Evolutionary conservation across 169 alveolate genomes (phyloP).

Genomic region (Theileria annulata): DNA sequence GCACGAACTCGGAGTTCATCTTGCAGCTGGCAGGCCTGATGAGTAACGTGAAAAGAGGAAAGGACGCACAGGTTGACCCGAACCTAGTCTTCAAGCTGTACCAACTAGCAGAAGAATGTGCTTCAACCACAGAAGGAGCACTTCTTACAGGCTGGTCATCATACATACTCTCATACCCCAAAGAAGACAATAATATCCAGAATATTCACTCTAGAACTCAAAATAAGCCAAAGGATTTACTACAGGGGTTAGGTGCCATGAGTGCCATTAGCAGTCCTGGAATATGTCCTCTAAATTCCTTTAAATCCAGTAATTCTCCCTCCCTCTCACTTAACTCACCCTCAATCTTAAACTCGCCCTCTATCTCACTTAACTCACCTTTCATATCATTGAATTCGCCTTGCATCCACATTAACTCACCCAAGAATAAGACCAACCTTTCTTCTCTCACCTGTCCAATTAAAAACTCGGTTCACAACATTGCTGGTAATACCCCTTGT

Average conservation of each 20-base stretch:
- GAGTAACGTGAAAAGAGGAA: conserved; percentile 18
- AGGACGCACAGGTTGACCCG: conserved; percentile 20
- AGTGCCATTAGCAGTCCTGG: not conserved
- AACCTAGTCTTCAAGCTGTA: conserved; percentile 18
- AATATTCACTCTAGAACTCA: not conserved
- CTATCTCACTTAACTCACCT: not conserved
- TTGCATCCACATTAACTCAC: not conserved
- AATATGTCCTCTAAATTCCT: not conserved
- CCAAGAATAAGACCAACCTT: not conserved
- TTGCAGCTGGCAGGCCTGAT: conserved; percentile 39
- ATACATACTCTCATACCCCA: not conserved
- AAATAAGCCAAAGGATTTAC: not conserved
- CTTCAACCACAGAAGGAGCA: conserved; percentile 12
- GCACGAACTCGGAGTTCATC: conserved; percentile 36
- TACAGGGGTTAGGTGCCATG: not conserved
- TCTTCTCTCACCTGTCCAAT: not conserved
- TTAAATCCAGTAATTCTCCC: conserved; percentile 1
- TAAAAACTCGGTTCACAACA: not conserved
- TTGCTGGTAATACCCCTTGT: not conserved
- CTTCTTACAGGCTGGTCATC: conserved; percentile 30
- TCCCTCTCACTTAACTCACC: not conserved
- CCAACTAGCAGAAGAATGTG: conserved; percentile 26
- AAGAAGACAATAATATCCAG: not conserved
- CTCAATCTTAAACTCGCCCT: not conserved
- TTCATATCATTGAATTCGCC: not conserved